A percentile compares a stretch with the other conserved stretches of the same genome.
Conservation (phyloP, 1,284 basidiomycete genomes). For the Bondarzewia mesenterica region DNA sequence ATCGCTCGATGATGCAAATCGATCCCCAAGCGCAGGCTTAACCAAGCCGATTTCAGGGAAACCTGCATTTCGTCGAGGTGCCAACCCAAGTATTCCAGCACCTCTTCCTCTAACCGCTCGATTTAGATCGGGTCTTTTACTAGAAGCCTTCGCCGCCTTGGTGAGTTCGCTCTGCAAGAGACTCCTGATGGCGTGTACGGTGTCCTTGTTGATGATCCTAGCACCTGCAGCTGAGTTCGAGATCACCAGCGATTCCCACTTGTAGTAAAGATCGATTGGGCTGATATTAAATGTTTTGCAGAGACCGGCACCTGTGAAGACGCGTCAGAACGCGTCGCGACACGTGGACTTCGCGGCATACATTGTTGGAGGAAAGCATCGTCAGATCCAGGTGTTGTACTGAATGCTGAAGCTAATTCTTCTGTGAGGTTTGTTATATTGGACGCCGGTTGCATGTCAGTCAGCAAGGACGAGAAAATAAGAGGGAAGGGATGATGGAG, state of each 20-base stretch:
- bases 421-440: background rate
- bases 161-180: slow-evolving; percentile 39
- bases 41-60: slow-evolving; percentile 17
- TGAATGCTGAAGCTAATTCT: background rate
- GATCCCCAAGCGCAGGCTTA: slow-evolving; percentile 11
- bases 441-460: background rate
- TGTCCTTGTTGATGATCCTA: slow-evolving; percentile 40
- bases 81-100: slow-evolving; percentile 6
- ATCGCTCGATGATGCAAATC: slow-evolving; percentile 9
- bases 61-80: slow-evolving; percentile 4
- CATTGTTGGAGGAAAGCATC: slow-evolving; percentile 12
- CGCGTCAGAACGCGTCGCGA: background rate
- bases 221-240: slow-evolving; percentile 36
- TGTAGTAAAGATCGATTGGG: slow-evolving; percentile 55
- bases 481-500: background rate
- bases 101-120: background rate
- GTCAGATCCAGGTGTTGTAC: slow-evolving; percentile 7
- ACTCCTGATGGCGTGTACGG: slow-evolving; percentile 44
- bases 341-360: slow-evolving; percentile 2
- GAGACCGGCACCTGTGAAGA: slow-evolving; percentile 46
- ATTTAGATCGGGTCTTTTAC: slow-evolving; percentile 3
- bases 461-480: background rate
- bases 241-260: slow-evolving; percentile 43
- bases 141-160: background rate
- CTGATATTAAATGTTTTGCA: slow-evolving; percentile 57